These are phyloP conservation scores for Candida chilensis DNA, from an alignment of 805 yeast genomes.

Conservation along the genomic window DNA sequence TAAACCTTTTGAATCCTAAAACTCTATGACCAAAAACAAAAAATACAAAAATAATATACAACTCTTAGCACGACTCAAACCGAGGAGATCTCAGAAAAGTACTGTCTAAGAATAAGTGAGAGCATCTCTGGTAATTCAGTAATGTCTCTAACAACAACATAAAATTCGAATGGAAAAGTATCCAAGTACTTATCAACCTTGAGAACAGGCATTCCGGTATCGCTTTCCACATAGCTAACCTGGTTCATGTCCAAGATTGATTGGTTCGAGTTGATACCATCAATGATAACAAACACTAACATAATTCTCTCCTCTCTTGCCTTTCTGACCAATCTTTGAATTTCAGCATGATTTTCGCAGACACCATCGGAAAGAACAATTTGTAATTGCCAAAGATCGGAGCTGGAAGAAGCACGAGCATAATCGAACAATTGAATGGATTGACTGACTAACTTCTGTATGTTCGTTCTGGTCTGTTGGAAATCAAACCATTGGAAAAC, in stretches of 20 bases:
- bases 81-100: conserved; percentile 56
- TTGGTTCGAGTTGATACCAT: conserved; percentile 76
- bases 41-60: too few species aligned
- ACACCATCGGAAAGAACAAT: conserved; percentile 94
- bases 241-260: conserved; percentile 93
- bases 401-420: conserved; percentile 31
- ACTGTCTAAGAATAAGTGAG: conserved; percentile 83
- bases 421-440: conserved; percentile 66
- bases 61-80: too few species aligned
- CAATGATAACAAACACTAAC: conserved; percentile 91
- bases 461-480: conserved; percentile 82
- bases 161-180: conserved; percentile 93
- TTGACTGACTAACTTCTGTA: conserved; percentile 59
- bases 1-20: too few species aligned
- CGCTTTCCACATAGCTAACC: conserved; percentile 71
- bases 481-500: conserved; percentile 86
- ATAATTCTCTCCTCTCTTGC: conserved; percentile 90
- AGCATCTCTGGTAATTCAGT: conserved; percentile 88
- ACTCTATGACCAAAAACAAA: too few species aligned
- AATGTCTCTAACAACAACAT: conserved; percentile 86
- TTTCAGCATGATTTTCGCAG: conserved; percentile 85
- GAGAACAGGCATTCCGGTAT: conserved; percentile 59
- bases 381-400: conserved; percentile 87
- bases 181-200: conserved; percentile 82
- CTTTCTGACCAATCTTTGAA: conserved; percentile 76